Evolutionary conservation across 306 rosid species (phyloP).

Genomic region (Hippophae gyantsensis): DNA sequence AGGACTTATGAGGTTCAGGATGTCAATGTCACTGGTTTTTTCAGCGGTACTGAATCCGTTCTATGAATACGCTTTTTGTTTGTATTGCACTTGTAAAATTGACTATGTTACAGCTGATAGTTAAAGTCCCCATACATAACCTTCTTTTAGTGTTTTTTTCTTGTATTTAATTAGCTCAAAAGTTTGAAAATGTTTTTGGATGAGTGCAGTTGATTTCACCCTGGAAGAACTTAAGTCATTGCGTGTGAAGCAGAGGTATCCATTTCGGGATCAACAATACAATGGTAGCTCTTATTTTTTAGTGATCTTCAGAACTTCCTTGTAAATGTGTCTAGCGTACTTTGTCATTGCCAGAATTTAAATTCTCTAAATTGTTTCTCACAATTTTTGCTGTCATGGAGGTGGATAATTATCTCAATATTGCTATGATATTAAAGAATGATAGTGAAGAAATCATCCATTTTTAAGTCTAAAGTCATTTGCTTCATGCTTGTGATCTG

Average conservation of each 20-base stretch:
- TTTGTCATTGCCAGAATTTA: too few relatives aligned
- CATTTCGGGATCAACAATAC: constrained; percentile 67
- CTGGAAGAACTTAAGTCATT: constrained; percentile 56
- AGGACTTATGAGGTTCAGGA: constrained; percentile 82
- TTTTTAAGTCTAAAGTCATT: too few relatives aligned
- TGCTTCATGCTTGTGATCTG: too few relatives aligned
- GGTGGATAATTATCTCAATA: too few relatives aligned
- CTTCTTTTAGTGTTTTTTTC: too few relatives aligned
- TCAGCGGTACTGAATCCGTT: constrained; percentile 41
- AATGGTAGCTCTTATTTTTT: constrained; percentile 48
- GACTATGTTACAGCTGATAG: background rate
- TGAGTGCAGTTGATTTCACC: constrained; percentile 76
- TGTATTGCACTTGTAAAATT: background rate
- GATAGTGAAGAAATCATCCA: too few relatives aligned
- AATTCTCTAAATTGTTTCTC: too few relatives aligned
- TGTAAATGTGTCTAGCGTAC: background rate
- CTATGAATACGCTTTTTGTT: background rate
- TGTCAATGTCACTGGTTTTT: constrained; percentile 55
- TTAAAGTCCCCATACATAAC: too few relatives aligned
- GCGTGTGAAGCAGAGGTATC: constrained; percentile 63
- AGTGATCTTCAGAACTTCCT: background rate
- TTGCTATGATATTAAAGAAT: too few relatives aligned
- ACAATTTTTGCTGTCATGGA: too few relatives aligned
- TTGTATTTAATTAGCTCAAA: constrained; percentile 3
- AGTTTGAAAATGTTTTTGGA: constrained; percentile 6